Evolutionary conservation across 352 stramenopile species (phyloP), one percentile per base, ranked within the genome.

Genomic region (Saprolegnia parasitica): DNA sequence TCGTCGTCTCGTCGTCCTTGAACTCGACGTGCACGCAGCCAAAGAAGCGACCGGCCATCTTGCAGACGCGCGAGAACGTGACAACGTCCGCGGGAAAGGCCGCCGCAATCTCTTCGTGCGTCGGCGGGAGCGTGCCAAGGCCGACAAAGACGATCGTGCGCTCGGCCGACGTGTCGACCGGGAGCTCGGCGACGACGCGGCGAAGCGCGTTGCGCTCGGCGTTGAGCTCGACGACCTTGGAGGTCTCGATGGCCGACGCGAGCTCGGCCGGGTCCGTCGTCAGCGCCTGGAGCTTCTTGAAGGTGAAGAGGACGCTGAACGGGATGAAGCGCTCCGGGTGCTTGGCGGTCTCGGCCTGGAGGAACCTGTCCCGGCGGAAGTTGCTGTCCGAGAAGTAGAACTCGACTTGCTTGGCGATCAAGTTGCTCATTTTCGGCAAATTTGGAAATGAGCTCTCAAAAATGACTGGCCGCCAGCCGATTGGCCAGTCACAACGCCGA

Each of bases 331-430:
- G 87, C 47, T 86, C 86, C 8, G 88, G 77, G 35, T 87, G 74
- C 74, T 93, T 93, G 75, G 86, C 92, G 65, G 86, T 91, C 73
- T 93, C 84, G 47, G 89, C 83, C 46, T 86, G 77, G 73, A 97
- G 76, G 77, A 96, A 96, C 67, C 89, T 86, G 75, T 97, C 90
- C 65, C 89, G 90, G 62, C 90, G 87, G 71, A 96, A 95, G 76
- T 97, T 97, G 77, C 85, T 93, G 77, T 96, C 89, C 49, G 81
- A 91, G 79, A 97, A 96, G 83, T 96, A 97, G 76, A 96, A 96
- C 81, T 97, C 90, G 52, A 96, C 83, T 81, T 97, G 89, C 78
- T 93, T 88, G 77, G 90, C 89, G 74, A 96, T 61, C 42, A 26
- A 13, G 23, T 20, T 35, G 50, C 37, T n/a, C 35, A 20, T 56